Evolutionary conservation across 345 rosid genomes (phyloP).

Genomic region (Rhodomyrtus tomentosa): DNA sequence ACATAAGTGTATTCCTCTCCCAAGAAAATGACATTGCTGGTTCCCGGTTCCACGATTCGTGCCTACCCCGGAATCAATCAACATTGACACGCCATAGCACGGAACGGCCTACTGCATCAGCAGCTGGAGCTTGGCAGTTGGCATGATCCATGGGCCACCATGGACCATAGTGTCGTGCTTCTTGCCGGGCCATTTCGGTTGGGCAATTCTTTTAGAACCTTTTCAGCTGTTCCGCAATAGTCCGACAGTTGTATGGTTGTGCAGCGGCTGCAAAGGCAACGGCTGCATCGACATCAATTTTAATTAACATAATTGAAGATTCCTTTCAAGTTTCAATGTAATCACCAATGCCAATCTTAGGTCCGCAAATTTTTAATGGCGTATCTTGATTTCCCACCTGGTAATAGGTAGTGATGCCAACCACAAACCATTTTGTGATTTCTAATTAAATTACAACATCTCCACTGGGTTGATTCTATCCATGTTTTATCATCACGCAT

Average conservation of each 20-base stretch:
- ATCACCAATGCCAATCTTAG: neutral
- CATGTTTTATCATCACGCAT: no score
- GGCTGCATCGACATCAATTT: neutral
- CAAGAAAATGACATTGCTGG: neutral
- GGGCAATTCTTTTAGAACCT: neutral
- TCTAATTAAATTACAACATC: no score
- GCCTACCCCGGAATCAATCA: no score
- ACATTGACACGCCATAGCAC: no score
- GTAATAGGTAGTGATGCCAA: no score
- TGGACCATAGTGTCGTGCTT: neutral
- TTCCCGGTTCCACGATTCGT: no score
- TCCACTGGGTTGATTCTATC: no score
- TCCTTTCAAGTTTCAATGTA: neutral
- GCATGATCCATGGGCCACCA: neutral
- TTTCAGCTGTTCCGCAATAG: neutral
- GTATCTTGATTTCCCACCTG: no score
- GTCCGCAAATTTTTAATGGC: neutral
- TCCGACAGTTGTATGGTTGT: no score
- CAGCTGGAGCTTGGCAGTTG: rapidly evolving
- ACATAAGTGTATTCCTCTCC: neutral
- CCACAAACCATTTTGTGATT: no score
- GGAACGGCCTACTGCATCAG: no score
- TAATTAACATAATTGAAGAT: neutral
- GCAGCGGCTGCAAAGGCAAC: neutral
- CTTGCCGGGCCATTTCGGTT: neutral